These are phyloP conservation scores for Pisolithus sp. DNA, from an alignment of 768 basidiomycete genomes.

Conservation along the genomic window DNA sequence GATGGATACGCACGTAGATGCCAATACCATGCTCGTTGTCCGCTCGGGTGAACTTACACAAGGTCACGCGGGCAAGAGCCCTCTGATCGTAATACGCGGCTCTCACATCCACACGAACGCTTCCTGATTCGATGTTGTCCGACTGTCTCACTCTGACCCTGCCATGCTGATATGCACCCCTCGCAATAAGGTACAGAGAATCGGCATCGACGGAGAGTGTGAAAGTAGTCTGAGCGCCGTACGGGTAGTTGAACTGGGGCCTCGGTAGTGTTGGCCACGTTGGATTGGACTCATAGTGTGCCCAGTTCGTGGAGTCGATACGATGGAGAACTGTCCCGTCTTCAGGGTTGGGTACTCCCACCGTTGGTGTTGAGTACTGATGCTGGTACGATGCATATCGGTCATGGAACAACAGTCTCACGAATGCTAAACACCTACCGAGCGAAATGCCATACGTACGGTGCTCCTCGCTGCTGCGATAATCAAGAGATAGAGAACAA, in stretches of 20 bases:
- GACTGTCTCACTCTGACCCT: constrained; percentile 15
- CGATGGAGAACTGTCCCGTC: constrained; percentile 15
- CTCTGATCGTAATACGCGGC: constrained; percentile 21
- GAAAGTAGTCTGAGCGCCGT: constrained; percentile 20
- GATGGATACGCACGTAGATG: constrained; percentile 27
- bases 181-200: constrained; percentile 29
- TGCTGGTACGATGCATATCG: background rate
- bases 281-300: constrained; percentile 4
- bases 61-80: constrained; percentile 21
- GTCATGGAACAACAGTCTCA: too few relatives aligned
- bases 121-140: background rate
- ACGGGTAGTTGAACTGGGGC: background rate
- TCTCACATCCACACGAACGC: constrained; percentile 24
- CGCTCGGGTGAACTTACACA: constrained; percentile 26
- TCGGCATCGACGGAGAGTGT: constrained; percentile 25
- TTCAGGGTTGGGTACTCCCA: constrained; percentile 3
- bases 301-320: constrained; percentile 12
- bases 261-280: constrained; percentile 10
- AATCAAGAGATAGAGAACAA: constrained; percentile 10
- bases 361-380: background rate
- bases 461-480: background rate
- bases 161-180: constrained; percentile 24
- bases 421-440: background rate
- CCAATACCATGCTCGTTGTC: constrained; percentile 30
- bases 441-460: constrained; percentile 1